Conservation (phyloP, 352 stramenopile genomes). For the Saprolegnia parasitica region DNA sequence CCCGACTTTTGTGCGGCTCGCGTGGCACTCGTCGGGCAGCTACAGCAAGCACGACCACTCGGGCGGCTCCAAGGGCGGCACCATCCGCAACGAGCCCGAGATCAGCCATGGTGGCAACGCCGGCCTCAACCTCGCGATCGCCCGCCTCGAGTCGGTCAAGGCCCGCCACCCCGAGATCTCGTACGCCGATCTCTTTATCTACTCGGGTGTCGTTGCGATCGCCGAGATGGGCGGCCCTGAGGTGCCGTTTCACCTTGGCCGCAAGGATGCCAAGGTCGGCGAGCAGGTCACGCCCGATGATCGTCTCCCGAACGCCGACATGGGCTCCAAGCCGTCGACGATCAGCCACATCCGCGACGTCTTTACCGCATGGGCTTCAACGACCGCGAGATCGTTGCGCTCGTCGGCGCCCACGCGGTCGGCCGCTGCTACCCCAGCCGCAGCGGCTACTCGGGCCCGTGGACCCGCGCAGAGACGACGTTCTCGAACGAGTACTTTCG, state of each 20-base stretch:
- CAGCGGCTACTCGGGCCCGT: constrained; percentile 90
- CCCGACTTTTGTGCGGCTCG: constrained; percentile 86
- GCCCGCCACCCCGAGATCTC: constrained; percentile 92
- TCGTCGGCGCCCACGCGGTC: constrained; percentile 94
- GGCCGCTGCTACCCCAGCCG: constrained; percentile 93
- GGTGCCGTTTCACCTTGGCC: constrained; percentile 91
- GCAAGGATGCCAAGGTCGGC: constrained; percentile 79
- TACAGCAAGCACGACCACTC: constrained; percentile 87
- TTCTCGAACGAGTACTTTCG: constrained; percentile 98
- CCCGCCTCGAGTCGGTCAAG: constrained; percentile 92
- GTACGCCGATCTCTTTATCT: constrained; percentile 97
- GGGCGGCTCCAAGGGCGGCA: constrained; percentile 87
- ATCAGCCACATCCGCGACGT: constrained; percentile 94
- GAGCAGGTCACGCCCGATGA: constrained; percentile 85
- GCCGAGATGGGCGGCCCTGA: constrained; percentile 95
- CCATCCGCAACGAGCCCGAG: constrained; percentile 92
- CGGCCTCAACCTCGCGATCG: constrained; percentile 84
- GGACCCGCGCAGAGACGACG: constrained; percentile 90
- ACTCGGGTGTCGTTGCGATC: constrained; percentile 93
- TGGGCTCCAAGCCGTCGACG: constrained; percentile 86
- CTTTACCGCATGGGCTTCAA: constrained; percentile 97
- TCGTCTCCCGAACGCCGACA: constrained; percentile 96
- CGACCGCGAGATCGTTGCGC: constrained; percentile 96
- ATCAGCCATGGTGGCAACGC: constrained; percentile 93
- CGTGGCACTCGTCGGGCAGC: constrained; percentile 92